These are phyloP conservation scores for Neoboletus brunneissimus DNA, from an alignment of 768 basidiomycete species.

Conservation along the genomic window DNA sequence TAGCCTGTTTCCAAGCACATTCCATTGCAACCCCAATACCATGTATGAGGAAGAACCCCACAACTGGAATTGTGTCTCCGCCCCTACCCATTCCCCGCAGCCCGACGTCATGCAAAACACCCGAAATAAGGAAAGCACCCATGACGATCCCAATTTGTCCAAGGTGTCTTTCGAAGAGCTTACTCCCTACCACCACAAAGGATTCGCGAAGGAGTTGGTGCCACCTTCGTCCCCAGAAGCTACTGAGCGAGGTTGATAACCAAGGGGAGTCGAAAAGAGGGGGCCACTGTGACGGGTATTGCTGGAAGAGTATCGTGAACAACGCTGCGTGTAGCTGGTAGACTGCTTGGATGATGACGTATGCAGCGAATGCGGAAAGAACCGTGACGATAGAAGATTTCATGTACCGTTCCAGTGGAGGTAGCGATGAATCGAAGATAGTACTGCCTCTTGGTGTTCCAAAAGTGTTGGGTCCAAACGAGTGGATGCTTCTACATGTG, in stretches of 20 bases:
- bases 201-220: slow-evolving; percentile 62
- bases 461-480: slow-evolving; percentile 42
- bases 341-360: slow-evolving; percentile 41
- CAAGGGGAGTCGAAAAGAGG: slow-evolving; percentile 60
- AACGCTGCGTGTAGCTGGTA: slow-evolving; percentile 44
- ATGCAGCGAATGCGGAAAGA: slow-evolving; percentile 42
- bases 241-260: slow-evolving; percentile 50
- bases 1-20: slow-evolving; percentile 40
- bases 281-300: slow-evolving; percentile 57
- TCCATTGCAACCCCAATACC: slow-evolving; percentile 54
- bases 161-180: slow-evolving; percentile 39
- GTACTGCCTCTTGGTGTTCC: slow-evolving; percentile 32
- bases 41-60: slow-evolving; percentile 56
- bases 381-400: slow-evolving; percentile 45
- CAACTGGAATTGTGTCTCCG: slow-evolving; percentile 40
- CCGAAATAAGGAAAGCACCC: slow-evolving; percentile 60
- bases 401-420: slow-evolving; percentile 34
- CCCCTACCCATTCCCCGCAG: slow-evolving; percentile 58
- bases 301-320: slow-evolving; percentile 45
- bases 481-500: not conserved
- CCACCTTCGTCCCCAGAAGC: slow-evolving; percentile 67
- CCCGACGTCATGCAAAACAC: slow-evolving; percentile 54
- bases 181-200: slow-evolving; percentile 52
- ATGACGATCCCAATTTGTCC: slow-evolving; percentile 51
- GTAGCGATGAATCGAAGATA: slow-evolving; percentile 37